Evolutionary conservation across 495 filamentous ascomycete species (phyloP), one percentile per base, ranked within the genome.

Genomic region (Podospora fimiseda): DNA sequence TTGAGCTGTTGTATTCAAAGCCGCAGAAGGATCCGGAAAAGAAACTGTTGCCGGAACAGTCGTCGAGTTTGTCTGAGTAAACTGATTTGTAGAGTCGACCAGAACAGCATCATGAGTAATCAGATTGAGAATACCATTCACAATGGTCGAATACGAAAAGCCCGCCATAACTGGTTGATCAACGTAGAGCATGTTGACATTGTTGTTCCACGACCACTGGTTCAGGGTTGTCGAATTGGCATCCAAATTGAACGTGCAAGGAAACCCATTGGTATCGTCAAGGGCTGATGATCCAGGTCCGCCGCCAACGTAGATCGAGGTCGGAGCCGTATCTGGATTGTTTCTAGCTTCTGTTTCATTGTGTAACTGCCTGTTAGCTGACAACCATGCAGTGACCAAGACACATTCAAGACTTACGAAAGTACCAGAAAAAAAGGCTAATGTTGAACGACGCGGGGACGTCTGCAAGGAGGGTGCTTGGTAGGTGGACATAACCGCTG

Each of bases 121-220:
- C 15, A 41, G 24, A 1, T 40, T 22, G 9, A 48, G 23, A 7
- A 45, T 37, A 18, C 16, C 42, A 20, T 48, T 48, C 2, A 27
- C 42, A 16, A 47, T 24, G 16, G 16, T 50, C 0, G 45, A 49
- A 69, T 47, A 47, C 1, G 21, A 27, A 22, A 47, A 47, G 1
- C 44, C 44, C 9, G 20, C 59, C 64, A 49, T 78, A 70, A 89
- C 11, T 87, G 67, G 73, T 88, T 74, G 60, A 22, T 47, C 44
- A 15, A 47, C n/a, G 19, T 47, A 47, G 20, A 47, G 24, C 44
- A 47, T 47, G n/a, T 88, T 88, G 13, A 81, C 84, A 6, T 77
- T 75, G 57, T 82, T 76, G 62, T 80, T 84, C 83, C 84, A 89
- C 9, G 77, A 75, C 64, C 81, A 83, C 14, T 59, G 39, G 43